Evolutionary conservation across 1,284 basidiomycete species (phyloP).

Genomic region (Jaminaea rosea): DNA sequence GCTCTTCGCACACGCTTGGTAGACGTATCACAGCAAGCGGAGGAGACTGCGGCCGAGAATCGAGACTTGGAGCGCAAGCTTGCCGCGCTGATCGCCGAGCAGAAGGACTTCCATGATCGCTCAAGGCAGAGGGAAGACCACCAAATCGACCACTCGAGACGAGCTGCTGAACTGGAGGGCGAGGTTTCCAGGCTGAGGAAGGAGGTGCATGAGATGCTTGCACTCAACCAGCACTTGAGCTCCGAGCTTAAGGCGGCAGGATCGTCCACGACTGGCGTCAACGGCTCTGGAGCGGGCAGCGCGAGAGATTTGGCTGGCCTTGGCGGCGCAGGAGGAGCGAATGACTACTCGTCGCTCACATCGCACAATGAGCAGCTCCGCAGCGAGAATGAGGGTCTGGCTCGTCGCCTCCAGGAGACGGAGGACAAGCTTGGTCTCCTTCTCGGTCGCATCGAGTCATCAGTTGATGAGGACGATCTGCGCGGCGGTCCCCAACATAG

Average conservation of each 20-base stretch:
- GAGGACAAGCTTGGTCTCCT: conserved; percentile 34
- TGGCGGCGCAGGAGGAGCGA: conserved; percentile 1
- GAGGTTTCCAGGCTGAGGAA: conserved; percentile 20
- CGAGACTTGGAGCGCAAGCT: conserved; percentile 33
- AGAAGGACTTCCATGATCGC: conserved; percentile 15
- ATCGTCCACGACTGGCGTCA: background rate
- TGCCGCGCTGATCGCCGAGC: conserved; percentile 23
- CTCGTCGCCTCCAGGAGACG: conserved; percentile 27
- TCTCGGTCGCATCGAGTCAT: conserved; percentile 27
- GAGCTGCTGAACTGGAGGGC: conserved; percentile 23
- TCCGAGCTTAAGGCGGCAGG: conserved; percentile 12
- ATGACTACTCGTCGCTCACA: conserved; percentile 1
- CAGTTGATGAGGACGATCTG: conserved; percentile 18
- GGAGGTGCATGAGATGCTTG: conserved; percentile 26
- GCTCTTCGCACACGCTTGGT: conserved; percentile 28
- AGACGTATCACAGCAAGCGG: conserved; percentile 31
- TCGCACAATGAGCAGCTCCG: conserved; percentile 28
- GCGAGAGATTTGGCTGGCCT: background rate
- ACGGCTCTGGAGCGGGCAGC: background rate
- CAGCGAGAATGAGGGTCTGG: conserved; percentile 23
- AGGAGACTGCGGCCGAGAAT: conserved; percentile 35
- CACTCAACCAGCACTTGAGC: conserved; percentile 26
- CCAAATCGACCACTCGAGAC: conserved; percentile 11
- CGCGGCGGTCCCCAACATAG: conserved; percentile 5
- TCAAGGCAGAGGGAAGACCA: conserved; percentile 4